A percentile compares a stretch with the other conserved stretches of the same genome.
Evolutionary conservation across 208 protist species (phyloP).

Genomic region (Crithidia acanthocephali): DNA sequence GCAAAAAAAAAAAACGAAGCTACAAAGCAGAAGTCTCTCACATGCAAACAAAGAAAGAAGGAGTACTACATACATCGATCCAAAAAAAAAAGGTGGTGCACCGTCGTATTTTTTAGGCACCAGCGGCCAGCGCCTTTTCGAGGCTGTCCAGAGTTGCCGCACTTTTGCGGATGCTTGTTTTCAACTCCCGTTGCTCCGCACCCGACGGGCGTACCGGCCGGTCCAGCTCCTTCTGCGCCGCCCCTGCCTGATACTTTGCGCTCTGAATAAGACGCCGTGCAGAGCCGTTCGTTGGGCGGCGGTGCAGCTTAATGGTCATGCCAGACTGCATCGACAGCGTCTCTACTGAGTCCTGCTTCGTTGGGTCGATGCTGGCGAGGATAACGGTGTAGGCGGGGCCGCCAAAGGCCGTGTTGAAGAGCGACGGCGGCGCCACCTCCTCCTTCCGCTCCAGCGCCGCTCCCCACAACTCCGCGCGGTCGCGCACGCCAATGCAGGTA

Average conservation of each 20-base stretch:
- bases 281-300: conserved; percentile 33
- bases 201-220: not conserved
- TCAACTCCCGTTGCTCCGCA: conserved; percentile 19
- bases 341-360: conserved; percentile 15
- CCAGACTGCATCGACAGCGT: conserved; percentile 23
- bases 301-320: conserved; percentile 25
- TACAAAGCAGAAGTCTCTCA: too few species aligned
- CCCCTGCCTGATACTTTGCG: conserved; percentile 15
- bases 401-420: conserved; percentile 29
- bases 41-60: not conserved
- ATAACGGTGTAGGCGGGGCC: conserved; percentile 33
- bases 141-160: conserved; percentile 13
- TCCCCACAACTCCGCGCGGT: conserved; percentile 15
- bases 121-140: conserved; percentile 4
- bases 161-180: conserved; percentile 17
- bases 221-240: conserved; percentile 11
- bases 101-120: not conserved
- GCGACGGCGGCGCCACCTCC: conserved; percentile 5
- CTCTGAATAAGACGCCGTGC: conserved; percentile 24
- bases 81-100: not conserved
- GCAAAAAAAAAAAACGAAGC: not conserved
- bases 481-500: conserved; percentile 29
- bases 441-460: conserved; percentile 23
- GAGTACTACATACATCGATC: not conserved
- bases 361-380: conserved; percentile 34